These are phyloP conservation scores for Acer yangbiense DNA, from an alignment of 345 rosid genomes.

Conservation along the genomic window DNA sequence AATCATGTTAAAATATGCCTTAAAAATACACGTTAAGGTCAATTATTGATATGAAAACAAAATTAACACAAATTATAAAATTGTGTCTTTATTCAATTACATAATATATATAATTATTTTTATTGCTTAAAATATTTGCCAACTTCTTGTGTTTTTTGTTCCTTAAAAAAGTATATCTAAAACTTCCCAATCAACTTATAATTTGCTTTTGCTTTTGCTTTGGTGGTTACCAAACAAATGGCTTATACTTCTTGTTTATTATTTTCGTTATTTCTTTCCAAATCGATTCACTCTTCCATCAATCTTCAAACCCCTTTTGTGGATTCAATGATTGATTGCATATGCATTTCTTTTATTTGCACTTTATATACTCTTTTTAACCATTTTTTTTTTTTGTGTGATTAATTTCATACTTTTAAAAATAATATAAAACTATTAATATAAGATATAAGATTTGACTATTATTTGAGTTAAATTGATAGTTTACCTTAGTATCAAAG, in stretches of 20 bases:
- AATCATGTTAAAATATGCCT: too few species aligned
- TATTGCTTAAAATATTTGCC: not conserved
- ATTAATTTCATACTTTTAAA: not conserved
- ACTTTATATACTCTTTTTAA: not conserved
- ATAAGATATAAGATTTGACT: too few species aligned
- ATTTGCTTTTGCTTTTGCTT: not conserved
- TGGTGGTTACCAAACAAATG: not conserved
- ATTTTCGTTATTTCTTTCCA: not conserved
- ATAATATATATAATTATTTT: too few species aligned
- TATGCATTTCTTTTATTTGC: not conserved
- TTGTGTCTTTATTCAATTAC: too few species aligned
- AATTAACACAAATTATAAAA: too few species aligned
- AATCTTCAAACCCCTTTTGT: not conserved
- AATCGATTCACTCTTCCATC: constrained; percentile 1
- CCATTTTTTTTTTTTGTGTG: not conserved
- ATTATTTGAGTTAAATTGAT: too few species aligned
- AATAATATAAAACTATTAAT: too few species aligned
- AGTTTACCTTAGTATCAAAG: too few species aligned
- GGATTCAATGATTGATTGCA: not conserved
- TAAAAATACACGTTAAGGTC: too few species aligned
- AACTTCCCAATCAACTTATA: not conserved
- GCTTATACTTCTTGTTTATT: not conserved
- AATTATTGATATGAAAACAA: too few species aligned
- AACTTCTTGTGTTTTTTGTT: not conserved
- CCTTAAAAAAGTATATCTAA: not conserved